Conservation (phyloP, 106 monocot genomes). For the Dendrobium huoshanense region DNA sequence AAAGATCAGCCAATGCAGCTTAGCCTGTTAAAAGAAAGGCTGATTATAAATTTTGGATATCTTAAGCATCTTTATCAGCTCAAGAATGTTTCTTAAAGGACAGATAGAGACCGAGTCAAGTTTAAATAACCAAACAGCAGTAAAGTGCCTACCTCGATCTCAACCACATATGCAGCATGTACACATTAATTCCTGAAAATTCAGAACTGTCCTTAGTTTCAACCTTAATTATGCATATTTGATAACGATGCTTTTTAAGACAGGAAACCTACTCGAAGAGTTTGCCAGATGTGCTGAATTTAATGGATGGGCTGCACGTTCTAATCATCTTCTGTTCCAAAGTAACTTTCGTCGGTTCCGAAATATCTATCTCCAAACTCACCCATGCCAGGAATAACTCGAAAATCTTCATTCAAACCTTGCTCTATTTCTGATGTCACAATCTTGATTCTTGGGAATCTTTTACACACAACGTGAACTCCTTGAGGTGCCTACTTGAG, state of each 20-base stretch:
- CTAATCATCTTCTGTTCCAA: slow-evolving; percentile 1
- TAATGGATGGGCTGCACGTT: neutral
- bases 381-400: slow-evolving; percentile 92
- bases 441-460: slow-evolving; percentile 78
- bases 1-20: no score
- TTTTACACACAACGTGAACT: slow-evolving; percentile 79
- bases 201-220: neutral
- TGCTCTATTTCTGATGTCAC: slow-evolving; percentile 91
- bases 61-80: neutral
- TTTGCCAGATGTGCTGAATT: neutral
- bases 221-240: neutral
- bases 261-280: neutral
- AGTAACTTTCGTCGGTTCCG: slow-evolving; percentile 71
- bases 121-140: no score
- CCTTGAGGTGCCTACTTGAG: slow-evolving; percentile 74
- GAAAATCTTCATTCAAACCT: slow-evolving; percentile 78
- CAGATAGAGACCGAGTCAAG: no score
- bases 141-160: no score
- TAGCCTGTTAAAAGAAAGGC: neutral
- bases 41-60: neutral
- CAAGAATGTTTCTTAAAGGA: neutral
- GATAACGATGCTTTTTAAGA: neutral
- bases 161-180: neutral
- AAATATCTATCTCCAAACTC: slow-evolving; percentile 96
- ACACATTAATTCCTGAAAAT: neutral